Base-by-base conservation (phyloP, 441 rosid species). In the Arabidopsis hybrid region DNA sequence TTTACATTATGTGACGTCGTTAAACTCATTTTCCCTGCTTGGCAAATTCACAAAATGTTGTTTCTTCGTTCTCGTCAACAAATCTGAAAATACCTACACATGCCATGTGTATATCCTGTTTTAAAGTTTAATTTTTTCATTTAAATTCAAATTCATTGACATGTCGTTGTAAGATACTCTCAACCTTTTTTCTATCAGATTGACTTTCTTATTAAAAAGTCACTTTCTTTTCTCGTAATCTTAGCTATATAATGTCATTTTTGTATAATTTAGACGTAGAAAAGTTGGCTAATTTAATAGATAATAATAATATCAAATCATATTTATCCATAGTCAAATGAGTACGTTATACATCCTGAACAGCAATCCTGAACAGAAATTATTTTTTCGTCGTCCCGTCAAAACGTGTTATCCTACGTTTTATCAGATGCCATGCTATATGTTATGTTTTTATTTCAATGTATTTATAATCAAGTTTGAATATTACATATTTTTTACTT, bases 91-190 rank as follows among this genome's bases (percentile, higher is more conserved):
- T 2, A 42, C 18, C 45, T 0, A 60, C 67, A 18, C 38, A 59
- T 60, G 67, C 26, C 38, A 59, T 60, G 67, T 49, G 14, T 65
- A 38, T 29, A 31, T 39, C 39, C 2, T 43, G 47, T 34, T 49
- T 11, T 12, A 18, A 55, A 65, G 26, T 8, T 14, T 9, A 5
- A 35, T 56, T 51, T 7, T 45, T 56, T 29, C 18, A 35, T 2
- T 52, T 55, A 68, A 56, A 14, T 67, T 67, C 73, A 74, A 59
- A 50, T 18, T 60, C 68, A 10, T 74, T 60, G 73, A 60, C 73
- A 74, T 59, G 36, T 26, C 45, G 35, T 29, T 57, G 14, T 38
- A 67, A n/a, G 14, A 58, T 58, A 46, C 45, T 35, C 18, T 61
- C 4, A 12, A n/a, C 3, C 53, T 21, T 2, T 52, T 17, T 57